Evolutionary conservation across 768 basidiomycete species (phyloP).

Genomic region (Leccinum variicolor): DNA sequence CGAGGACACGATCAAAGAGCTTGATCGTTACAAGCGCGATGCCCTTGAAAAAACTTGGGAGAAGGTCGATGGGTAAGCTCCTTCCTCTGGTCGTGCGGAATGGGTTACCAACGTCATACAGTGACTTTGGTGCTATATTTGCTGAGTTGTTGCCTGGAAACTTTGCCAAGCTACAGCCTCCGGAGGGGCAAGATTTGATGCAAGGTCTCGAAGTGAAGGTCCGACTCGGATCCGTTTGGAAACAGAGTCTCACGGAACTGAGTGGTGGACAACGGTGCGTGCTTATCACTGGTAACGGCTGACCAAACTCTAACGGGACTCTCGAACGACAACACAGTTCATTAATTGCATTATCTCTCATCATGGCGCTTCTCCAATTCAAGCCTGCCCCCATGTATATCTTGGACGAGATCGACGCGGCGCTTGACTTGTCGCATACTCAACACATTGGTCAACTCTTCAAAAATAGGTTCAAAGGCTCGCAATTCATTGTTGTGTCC

Average conservation of each 20-base stretch:
- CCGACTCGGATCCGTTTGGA: conserved; percentile 92
- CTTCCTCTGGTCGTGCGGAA: neutral
- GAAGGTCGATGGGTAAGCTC: conserved; percentile 81
- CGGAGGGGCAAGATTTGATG: conserved; percentile 91
- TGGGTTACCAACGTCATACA: conserved; percentile 26
- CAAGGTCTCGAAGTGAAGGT: conserved; percentile 98
- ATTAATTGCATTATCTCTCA: conserved; percentile 93
- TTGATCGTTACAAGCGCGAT: conserved; percentile 92
- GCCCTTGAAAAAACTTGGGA: conserved; percentile 94
- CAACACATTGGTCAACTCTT: conserved; percentile 99
- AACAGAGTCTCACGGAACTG: conserved; percentile 93
- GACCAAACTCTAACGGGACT: neutral
- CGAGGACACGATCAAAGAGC: conserved; percentile 86
- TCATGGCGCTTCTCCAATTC: conserved; percentile 99
- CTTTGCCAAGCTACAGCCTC: conserved; percentile 91
- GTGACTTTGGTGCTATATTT: conserved; percentile 96
- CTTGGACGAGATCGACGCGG: conserved; percentile 97
- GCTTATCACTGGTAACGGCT: neutral
- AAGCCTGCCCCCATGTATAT: conserved; percentile 99
- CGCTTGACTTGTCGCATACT: conserved; percentile 92
- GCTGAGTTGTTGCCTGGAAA: conserved; percentile 94
- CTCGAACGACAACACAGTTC: conserved; percentile 53
- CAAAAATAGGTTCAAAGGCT: conserved; percentile 94
- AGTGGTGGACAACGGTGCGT: conserved; percentile 94
- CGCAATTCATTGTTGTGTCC: conserved; percentile 97